Percentiles rank a stretch among this genome's conserved stretches.
phyloP scores from a whole-genome alignment of 306 rosid species.

The Cicer judaicum region DNA sequence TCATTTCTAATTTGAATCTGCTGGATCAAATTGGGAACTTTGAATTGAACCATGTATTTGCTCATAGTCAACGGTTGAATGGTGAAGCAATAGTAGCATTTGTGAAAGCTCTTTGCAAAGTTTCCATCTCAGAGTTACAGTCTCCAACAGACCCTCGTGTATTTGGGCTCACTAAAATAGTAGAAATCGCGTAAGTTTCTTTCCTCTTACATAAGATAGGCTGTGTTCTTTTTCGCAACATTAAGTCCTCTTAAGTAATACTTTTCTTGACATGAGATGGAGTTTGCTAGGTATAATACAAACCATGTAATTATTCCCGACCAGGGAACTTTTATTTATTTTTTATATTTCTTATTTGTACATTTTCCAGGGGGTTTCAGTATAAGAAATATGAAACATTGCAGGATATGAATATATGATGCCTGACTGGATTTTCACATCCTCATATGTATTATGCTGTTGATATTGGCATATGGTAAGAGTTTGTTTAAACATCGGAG shows the following conservation, averaged over 20 bases:
- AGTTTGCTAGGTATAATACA: slow-evolving; percentile 37
- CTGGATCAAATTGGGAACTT: slow-evolving; percentile 95
- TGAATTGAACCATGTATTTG: slow-evolving; percentile 98
- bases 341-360: not conserved
- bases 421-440: slow-evolving; percentile 1
- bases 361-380: not conserved
- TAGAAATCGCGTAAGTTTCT: slow-evolving; percentile 91
- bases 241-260: slow-evolving; percentile 11
- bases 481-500: not conserved
- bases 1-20: slow-evolving; percentile 89
- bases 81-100: slow-evolving; percentile 98
- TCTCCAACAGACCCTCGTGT: slow-evolving; percentile 99
- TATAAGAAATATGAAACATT: slow-evolving; percentile 8
- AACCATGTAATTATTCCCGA: not conserved
- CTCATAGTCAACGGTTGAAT: slow-evolving; percentile 97
- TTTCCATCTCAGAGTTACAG: slow-evolving; percentile 92
- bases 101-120: slow-evolving; percentile 95
- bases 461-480: not conserved
- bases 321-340: not conserved
- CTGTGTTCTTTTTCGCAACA: slow-evolving; percentile 34
- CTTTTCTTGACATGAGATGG: not conserved
- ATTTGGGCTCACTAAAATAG: slow-evolving; percentile 96
- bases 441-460: not conserved
- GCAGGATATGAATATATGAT: slow-evolving; percentile 3
- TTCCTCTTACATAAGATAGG: slow-evolving; percentile 30